phyloP scores from a whole-genome alignment of 805 yeast species.

The Candida easanensis region DNA sequence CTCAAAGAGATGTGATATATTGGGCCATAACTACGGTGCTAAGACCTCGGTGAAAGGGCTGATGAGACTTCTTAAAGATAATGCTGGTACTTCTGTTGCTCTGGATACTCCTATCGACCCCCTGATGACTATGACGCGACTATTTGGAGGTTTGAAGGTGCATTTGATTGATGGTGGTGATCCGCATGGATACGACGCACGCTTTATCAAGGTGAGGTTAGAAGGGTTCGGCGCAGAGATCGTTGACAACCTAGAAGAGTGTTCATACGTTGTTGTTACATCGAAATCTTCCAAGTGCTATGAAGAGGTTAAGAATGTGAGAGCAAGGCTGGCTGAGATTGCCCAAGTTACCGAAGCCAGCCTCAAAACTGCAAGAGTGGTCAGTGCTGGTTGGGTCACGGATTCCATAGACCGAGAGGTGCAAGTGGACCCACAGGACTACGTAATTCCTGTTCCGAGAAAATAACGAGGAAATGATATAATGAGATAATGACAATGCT shows the following conservation, averaged over 20 bases:
- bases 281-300: not conserved
- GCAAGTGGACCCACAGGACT: constrained; percentile 34
- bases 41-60: constrained; percentile 14
- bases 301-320: not conserved
- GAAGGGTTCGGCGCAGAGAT: constrained; percentile 45
- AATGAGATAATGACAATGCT: no score
- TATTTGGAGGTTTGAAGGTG: constrained; percentile 37
- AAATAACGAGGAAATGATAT: not conserved
- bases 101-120: constrained; percentile 2
- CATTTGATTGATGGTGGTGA: constrained; percentile 27
- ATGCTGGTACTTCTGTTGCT: constrained; percentile 5
- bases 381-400: constrained; percentile 35
- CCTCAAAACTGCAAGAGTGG: constrained; percentile 32
- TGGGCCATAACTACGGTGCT: constrained; percentile 59
- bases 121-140: constrained; percentile 19
- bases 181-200: constrained; percentile 6
- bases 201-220: constrained; percentile 25
- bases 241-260: constrained; percentile 13
- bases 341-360: constrained; percentile 5
- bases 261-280: not conserved
- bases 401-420: constrained; percentile 30
- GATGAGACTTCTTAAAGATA: constrained; percentile 16
- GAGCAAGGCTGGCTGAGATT: constrained; percentile 5
- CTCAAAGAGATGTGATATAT: constrained; percentile 45
- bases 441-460: constrained; percentile 12